Percentiles rank a stretch among this genome's conserved stretches.
phyloP scores from a whole-genome alignment of 2,329 filamentous ascomycete species.

The Scedosporium apiospermum region DNA sequence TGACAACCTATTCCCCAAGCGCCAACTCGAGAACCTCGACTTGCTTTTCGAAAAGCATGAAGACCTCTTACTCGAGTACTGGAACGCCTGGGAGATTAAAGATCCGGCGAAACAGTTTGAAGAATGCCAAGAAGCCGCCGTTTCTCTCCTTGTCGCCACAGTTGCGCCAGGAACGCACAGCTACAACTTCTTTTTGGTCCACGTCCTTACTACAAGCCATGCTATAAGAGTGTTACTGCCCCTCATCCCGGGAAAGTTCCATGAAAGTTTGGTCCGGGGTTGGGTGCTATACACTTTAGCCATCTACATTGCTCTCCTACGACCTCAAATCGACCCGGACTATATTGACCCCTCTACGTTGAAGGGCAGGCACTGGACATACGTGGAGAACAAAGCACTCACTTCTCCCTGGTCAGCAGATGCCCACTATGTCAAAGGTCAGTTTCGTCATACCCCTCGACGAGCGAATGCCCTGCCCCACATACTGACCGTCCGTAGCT shows the following conservation, averaged over 20 bases:
- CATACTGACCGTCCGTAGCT: slow-evolving; percentile 2
- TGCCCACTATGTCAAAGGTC: slow-evolving; percentile 78
- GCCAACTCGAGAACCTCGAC: slow-evolving; percentile 54
- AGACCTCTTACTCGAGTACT: slow-evolving; percentile 69
- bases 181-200: slow-evolving; percentile 78
- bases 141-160: slow-evolving; percentile 53
- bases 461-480: background rate
- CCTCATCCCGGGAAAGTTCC: slow-evolving; percentile 61
- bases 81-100: slow-evolving; percentile 74
- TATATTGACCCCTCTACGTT: slow-evolving; percentile 48
- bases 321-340: slow-evolving; percentile 63
- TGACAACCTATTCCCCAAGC: slow-evolving; percentile 51
- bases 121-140: slow-evolving; percentile 54
- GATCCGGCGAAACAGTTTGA: slow-evolving; percentile 67
- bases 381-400: slow-evolving; percentile 62
- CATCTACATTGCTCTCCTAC: slow-evolving; percentile 65
- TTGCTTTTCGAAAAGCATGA: slow-evolving; percentile 61
- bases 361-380: slow-evolving; percentile 64
- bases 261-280: slow-evolving; percentile 64
- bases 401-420: slow-evolving; percentile 60
- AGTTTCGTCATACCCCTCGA: slow-evolving; percentile 12
- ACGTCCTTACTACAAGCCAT: slow-evolving; percentile 77
- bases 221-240: slow-evolving; percentile 81
- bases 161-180: slow-evolving; percentile 47
- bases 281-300: slow-evolving; percentile 83